These are phyloP conservation scores for Calonectria honghensis DNA, from an alignment of 2,329 filamentous ascomycete genomes.

Conservation along the genomic window DNA sequence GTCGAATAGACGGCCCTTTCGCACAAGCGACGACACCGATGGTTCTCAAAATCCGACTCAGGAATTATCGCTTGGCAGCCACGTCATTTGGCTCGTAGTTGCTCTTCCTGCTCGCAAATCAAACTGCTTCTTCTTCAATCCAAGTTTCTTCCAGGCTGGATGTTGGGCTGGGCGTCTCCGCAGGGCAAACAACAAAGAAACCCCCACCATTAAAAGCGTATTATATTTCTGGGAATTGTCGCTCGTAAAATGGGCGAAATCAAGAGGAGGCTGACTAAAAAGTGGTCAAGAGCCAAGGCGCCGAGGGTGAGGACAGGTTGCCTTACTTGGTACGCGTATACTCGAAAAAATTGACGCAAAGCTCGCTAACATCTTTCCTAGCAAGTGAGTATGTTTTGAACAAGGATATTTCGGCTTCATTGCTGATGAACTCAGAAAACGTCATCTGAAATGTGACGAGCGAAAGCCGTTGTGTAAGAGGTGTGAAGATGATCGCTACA, in stretches of 20 bases:
- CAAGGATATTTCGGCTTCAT: neutral
- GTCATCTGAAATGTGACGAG: neutral
- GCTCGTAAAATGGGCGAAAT: neutral
- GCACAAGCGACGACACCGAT: neutral
- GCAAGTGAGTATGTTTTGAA: neutral
- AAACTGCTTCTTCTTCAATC: neutral
- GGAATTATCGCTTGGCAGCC: neutral
- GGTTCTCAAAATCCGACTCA: neutral
- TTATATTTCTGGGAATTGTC: neutral
- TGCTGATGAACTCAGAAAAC: neutral
- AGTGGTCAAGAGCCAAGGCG: neutral
- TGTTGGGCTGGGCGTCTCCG: neutral
- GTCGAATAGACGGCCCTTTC: neutral
- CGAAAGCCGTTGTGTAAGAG: neutral
- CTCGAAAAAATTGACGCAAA: neutral
- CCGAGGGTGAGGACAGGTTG: slow-evolving; percentile 1
- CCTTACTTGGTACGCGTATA: neutral
- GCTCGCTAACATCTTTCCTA: neutral
- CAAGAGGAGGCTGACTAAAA: neutral
- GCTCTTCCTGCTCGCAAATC: neutral
- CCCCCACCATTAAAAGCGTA: neutral
- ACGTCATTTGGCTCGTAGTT: neutral
- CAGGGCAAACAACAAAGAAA: neutral
- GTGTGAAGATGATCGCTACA: neutral
- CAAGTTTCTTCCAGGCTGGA: neutral